Conservation (phyloP, 441 rosid species). For the Lepidium campestre region DNA sequence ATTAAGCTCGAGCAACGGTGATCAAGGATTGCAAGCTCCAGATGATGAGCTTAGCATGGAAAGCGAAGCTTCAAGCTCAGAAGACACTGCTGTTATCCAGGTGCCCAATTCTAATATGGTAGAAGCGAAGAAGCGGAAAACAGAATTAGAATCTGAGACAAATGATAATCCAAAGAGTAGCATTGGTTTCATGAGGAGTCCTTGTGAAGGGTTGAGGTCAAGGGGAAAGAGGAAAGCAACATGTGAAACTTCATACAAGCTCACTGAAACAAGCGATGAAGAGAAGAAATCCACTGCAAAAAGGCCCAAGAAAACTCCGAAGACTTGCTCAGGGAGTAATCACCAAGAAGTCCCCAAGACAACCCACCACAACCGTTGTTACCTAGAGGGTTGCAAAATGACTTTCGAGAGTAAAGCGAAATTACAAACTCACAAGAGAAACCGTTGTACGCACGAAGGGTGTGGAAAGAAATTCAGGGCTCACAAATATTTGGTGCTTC, state of each 20-base stretch:
- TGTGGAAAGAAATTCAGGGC: slow-evolving; percentile 83
- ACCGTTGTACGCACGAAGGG: slow-evolving; percentile 73
- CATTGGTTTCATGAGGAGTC: slow-evolving; percentile 68
- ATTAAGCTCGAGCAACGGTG: slow-evolving; percentile 23
- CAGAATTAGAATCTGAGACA: slow-evolving; percentile 41
- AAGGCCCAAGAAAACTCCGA: slow-evolving; percentile 34
- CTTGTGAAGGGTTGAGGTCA: slow-evolving; percentile 97
- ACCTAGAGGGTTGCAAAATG: slow-evolving; percentile 82
- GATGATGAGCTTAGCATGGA: slow-evolving; percentile 24
- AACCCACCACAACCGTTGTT: slow-evolving; percentile 47
- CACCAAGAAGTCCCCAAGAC: slow-evolving; percentile 23
- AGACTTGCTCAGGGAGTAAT: slow-evolving; percentile 17
- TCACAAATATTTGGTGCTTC: slow-evolving; percentile 75
- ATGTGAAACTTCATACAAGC: slow-evolving; percentile 18
- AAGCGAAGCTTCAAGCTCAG: slow-evolving; percentile 34
- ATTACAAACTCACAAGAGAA: slow-evolving; percentile 62
- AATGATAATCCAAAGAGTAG: slow-evolving; percentile 24
- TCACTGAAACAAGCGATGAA: slow-evolving; percentile 19
- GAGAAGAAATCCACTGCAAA: slow-evolving; percentile 33
- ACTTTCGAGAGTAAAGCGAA: slow-evolving; percentile 68
- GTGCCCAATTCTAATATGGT: slow-evolving; percentile 14
- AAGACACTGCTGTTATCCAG: slow-evolving; percentile 16
- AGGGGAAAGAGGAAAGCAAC: slow-evolving; percentile 44
- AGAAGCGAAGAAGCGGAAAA: slow-evolving; percentile 47
- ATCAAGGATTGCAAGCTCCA: slow-evolving; percentile 28